phyloP scores from a whole-genome alignment of 192 early-diverging fungal genomes.

The Backusella circina region DNA sequence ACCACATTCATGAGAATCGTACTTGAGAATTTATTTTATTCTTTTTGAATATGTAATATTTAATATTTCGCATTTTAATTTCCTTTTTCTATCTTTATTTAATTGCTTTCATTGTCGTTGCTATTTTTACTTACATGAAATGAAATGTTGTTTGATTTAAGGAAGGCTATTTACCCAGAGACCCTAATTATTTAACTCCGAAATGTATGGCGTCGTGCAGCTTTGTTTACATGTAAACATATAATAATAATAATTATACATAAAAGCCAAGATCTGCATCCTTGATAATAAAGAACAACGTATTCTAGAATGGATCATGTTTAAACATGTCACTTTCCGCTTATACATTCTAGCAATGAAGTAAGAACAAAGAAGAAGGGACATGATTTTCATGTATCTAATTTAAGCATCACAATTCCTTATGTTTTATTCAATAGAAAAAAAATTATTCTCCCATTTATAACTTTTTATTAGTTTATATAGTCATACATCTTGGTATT shows the following conservation, averaged over 20 bases:
- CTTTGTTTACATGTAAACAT: not conserved
- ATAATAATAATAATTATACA: not conserved
- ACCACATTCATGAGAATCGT: not conserved
- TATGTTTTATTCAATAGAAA: not conserved
- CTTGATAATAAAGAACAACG: not conserved
- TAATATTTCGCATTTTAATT: not conserved
- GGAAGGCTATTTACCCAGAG: not conserved
- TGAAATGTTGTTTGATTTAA: not conserved
- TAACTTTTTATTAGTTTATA: not conserved
- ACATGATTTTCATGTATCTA: not conserved
- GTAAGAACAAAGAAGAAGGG: not conserved
- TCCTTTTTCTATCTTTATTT: not conserved
- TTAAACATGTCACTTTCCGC: not conserved
- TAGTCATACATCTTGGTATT: not conserved
- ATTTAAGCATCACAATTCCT: not conserved
- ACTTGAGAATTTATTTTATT: not conserved
- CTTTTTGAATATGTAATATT: not conserved
- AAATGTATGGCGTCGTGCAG: not conserved
- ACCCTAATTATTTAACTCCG: slow-evolving; percentile 3
- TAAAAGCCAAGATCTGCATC: not conserved
- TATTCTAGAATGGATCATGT: not conserved
- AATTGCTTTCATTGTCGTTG: not conserved
- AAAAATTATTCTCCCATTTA: not conserved
- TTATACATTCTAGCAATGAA: not conserved
- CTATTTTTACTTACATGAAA: not conserved